Evolutionary conservation across 2,329 filamentous ascomycete genomes (phyloP).

Genomic region (Alternaria consortialis): DNA sequence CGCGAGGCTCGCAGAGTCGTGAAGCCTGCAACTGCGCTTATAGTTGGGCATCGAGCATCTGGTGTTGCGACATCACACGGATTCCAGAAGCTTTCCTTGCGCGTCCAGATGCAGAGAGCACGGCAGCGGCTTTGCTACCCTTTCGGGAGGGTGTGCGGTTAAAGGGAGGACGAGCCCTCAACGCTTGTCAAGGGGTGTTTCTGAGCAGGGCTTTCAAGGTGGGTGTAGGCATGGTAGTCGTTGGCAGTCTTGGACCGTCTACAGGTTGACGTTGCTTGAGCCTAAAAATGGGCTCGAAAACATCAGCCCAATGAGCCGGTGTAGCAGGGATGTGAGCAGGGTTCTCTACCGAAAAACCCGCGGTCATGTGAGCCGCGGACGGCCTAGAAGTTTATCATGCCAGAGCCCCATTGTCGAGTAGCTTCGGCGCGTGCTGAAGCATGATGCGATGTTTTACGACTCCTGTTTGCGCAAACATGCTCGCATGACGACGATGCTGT

Average conservation of each 20-base stretch:
- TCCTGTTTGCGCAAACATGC: slow-evolving; percentile 26
- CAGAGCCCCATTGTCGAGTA: slow-evolving; percentile 40
- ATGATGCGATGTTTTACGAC: slow-evolving; percentile 22
- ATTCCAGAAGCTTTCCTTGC: slow-evolving; percentile 48
- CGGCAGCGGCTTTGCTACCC: slow-evolving; percentile 45
- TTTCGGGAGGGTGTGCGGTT: slow-evolving; percentile 36
- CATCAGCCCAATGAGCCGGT: slow-evolving; percentile 45
- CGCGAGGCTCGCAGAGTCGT: slow-evolving; percentile 22
- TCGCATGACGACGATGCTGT: slow-evolving; percentile 14
- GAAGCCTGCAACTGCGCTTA: slow-evolving; percentile 30
- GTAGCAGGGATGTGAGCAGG: slow-evolving; percentile 44
- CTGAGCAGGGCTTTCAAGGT: slow-evolving; percentile 35
- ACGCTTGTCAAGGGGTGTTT: slow-evolving; percentile 35
- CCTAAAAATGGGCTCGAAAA: slow-evolving; percentile 48
- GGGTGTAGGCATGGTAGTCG: slow-evolving; percentile 45
- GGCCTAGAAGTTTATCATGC: slow-evolving; percentile 34
- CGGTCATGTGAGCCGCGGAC: slow-evolving; percentile 45
- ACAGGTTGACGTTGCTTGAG: slow-evolving; percentile 51
- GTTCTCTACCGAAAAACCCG: slow-evolving; percentile 30
- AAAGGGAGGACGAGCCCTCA: slow-evolving; percentile 30
- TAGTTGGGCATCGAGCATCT: slow-evolving; percentile 37
- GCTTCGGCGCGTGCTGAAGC: slow-evolving; percentile 50
- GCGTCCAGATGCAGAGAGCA: slow-evolving; percentile 40
- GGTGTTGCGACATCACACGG: slow-evolving; percentile 36
- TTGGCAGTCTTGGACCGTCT: slow-evolving; percentile 45